Percentiles rank a stretch among this genome's conserved stretches.
phyloP scores from a whole-genome alignment of 2,329 filamentous ascomycete genomes.

The Neophaeococcomyces mojaviensis region DNA sequence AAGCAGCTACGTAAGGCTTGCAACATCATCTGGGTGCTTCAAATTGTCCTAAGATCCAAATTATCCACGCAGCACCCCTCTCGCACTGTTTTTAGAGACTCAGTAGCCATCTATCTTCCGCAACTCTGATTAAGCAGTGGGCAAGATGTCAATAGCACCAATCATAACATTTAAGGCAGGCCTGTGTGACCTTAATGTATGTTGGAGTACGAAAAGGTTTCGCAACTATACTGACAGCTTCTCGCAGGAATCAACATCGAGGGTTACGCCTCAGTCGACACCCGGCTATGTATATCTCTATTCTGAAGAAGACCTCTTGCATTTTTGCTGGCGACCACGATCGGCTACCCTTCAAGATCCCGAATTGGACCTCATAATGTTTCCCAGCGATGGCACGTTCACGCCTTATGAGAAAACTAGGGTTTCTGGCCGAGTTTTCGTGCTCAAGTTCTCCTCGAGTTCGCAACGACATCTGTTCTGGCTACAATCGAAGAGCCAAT shows the following conservation, averaged over 20 bases:
- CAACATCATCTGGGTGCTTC: too few species aligned
- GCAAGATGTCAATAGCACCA: slow-evolving; percentile 69
- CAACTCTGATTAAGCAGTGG: too few species aligned
- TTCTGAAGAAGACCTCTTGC: slow-evolving; percentile 84
- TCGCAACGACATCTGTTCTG: slow-evolving; percentile 91
- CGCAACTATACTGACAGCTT: slow-evolving; percentile 22
- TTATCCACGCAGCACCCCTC: too few species aligned
- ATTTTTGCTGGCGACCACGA: slow-evolving; percentile 95
- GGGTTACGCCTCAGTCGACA: slow-evolving; percentile 63
- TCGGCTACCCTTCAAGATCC: slow-evolving; percentile 61
- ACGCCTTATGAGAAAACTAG: slow-evolving; percentile 67
- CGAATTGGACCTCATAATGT: slow-evolving; percentile 86
- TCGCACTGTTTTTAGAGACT: too few species aligned
- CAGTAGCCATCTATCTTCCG: too few species aligned
- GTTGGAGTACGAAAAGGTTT: slow-evolving; percentile 24
- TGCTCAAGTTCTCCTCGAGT: slow-evolving; percentile 87
- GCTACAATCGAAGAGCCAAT: slow-evolving; percentile 86
- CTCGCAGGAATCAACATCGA: slow-evolving; percentile 47
- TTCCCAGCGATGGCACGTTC: slow-evolving; percentile 83
- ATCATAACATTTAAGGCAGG: slow-evolving; percentile 97
- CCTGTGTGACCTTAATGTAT: slow-evolving; percentile 74
- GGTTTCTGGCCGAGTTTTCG: slow-evolving; percentile 80
- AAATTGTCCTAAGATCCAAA: too few species aligned
- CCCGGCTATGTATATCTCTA: slow-evolving; percentile 90
- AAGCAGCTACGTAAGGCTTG: too few species aligned